These are phyloP conservation scores for Pinus taeda DNA, from an alignment of 75 land plant species.

Conservation along the genomic window DNA sequence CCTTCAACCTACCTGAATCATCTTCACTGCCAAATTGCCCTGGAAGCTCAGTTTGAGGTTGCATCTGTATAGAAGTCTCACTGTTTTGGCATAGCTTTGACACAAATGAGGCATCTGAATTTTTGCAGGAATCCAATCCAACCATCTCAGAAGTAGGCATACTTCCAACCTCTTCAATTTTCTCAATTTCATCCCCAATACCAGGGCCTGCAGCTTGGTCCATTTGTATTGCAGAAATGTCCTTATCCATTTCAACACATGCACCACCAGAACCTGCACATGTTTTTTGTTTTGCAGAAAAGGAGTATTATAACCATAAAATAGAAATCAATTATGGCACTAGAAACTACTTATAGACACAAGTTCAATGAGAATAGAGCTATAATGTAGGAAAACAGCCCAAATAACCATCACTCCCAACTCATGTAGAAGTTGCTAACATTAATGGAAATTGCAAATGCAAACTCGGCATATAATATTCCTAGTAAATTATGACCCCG, in stretches of 20 bases:
- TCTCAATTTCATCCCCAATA: background rate
- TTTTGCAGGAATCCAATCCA: slow-evolving; percentile 7
- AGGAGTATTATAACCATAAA: background rate
- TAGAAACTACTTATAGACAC: background rate
- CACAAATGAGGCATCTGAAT: background rate
- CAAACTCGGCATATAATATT: background rate
- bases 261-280: background rate
- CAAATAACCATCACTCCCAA: background rate
- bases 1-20: slow-evolving; percentile 21
- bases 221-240: background rate
- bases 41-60: background rate
- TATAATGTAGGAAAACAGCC: background rate
- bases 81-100: background rate
- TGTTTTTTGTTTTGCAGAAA: background rate
- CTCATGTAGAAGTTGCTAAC: background rate
- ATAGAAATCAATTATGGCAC: background rate
- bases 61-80: background rate
- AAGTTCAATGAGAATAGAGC: background rate
- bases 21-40: background rate
- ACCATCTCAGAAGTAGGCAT: background rate
- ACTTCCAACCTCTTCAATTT: background rate
- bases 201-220: background rate
- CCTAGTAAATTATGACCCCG: background rate
- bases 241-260: slow-evolving; percentile 4
- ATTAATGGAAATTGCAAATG: background rate